Evolutionary conservation across 768 basidiomycete genomes (phyloP).

Genomic region (Tricholoma matsutake): DNA sequence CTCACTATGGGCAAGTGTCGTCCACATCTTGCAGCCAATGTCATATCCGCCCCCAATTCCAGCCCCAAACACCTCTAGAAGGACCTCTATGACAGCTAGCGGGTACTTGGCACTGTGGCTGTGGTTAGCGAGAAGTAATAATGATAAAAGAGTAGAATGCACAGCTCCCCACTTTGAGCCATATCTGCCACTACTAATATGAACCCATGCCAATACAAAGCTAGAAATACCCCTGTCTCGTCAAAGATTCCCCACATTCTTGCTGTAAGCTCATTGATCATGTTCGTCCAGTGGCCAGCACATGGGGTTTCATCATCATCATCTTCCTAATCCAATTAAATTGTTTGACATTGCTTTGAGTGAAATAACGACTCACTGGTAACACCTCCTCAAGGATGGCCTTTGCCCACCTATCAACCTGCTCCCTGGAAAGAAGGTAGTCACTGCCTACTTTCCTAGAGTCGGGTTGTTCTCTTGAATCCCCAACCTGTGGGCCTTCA

Average conservation of each 20-base stretch:
- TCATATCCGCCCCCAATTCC: not conserved
- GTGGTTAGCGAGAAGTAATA: not conserved
- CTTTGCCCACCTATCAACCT: no score
- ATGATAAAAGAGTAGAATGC: no score
- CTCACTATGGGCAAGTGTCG: not conserved
- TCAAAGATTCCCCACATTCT: constrained; percentile 1
- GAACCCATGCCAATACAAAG: no score
- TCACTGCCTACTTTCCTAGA: no score
- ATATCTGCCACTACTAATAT: no score
- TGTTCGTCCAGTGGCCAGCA: constrained; percentile 4
- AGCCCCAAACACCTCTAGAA: not conserved
- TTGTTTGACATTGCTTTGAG: not conserved
- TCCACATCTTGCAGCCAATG: not conserved
- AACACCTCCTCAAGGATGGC: no score
- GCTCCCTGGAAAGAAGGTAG: no score
- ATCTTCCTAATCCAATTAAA: not conserved
- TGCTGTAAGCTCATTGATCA: constrained; percentile 1
- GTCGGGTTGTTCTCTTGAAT: no score
- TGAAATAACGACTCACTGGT: not conserved
- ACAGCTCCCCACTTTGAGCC: no score
- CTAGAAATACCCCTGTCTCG: no score
- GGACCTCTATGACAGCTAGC: not conserved
- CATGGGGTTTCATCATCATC: constrained; percentile 2
- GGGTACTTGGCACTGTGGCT: not conserved
- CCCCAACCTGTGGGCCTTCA: no score